Evolutionary conservation across 345 rosid genomes (phyloP), one percentile per base, ranked within the genome.

Genomic region (Mallotus nudiflorus): DNA sequence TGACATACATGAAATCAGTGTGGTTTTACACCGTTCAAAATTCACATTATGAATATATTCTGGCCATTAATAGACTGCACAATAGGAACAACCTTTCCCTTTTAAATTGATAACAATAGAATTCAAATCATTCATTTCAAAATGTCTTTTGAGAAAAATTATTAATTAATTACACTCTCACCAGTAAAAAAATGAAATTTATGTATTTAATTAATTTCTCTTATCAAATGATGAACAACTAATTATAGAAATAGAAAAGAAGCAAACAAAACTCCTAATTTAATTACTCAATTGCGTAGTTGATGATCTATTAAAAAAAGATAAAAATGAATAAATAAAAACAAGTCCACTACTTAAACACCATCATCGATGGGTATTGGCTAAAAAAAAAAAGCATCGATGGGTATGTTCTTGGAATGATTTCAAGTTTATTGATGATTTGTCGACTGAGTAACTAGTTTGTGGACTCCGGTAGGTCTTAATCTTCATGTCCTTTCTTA

Each of bases 391-490:
- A n/a, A n/a, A n/a, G n/a, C n/a, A n/a, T n/a, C n/a, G n/a, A n/a
- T n/a, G n/a, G n/a, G n/a, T n/a, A n/a, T 48, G 10, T 28, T 65
- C 16, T 20, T 29, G 20, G 57, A 31, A 48, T 46, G 42, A 16
- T 69, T 8, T 39, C 7, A 46, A 56, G 31, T 22, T 31, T 46
- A 58, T 27, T 3, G 24, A 49, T 16, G 62, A 70, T 20, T 3
- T 45, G 66, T 46, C 19, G 24, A 19, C 58, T n/a, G 11, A 40
- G 31, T 37, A 44, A 46, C 31, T 65, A 64, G 71, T 44, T 20
- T 54, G 37, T 46, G 66, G 56, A 65, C 67, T 25, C 19, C 67
- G 18, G 28, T 19, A 15, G 66, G 76, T 54, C 80, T 66, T 67
- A 45, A 33, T 61, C 69, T 62, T 61, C 65, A 24, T 19, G 72